Evolutionary conservation across 371 early-diverging fungal species (phyloP).

Genomic region (Mortierella sp.): DNA sequence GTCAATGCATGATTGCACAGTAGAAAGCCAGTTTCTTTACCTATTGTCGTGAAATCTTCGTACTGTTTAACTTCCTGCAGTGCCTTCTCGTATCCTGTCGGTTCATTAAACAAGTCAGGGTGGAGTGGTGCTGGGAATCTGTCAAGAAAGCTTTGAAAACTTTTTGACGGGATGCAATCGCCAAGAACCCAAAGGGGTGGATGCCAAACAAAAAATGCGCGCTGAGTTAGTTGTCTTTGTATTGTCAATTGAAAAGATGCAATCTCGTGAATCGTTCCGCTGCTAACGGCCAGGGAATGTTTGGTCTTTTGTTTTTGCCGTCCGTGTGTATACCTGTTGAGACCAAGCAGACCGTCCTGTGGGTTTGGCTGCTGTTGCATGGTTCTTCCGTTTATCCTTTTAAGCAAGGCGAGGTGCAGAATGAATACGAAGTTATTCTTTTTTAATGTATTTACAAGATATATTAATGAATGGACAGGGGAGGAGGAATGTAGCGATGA

Average conservation of each 20-base stretch:
- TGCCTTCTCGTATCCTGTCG: slow-evolving; percentile 64
- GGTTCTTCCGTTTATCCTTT: not conserved
- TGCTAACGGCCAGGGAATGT: no score
- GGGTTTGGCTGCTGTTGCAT: slow-evolving; percentile 13
- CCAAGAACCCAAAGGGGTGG: no score
- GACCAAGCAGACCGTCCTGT: slow-evolving; percentile 46
- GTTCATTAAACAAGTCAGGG: slow-evolving; percentile 50
- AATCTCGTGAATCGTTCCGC: no score
- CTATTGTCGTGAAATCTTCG: slow-evolving; percentile 89
- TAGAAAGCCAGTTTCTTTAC: slow-evolving; percentile 50
- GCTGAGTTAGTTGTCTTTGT: no score
- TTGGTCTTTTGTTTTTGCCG: no score
- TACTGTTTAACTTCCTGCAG: slow-evolving; percentile 75
- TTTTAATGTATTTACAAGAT: not conserved
- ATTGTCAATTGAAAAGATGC: no score
- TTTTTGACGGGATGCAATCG: not conserved
- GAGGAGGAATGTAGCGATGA: not conserved
- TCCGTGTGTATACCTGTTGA: slow-evolving; percentile 22
- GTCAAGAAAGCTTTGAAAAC: slow-evolving; percentile 53
- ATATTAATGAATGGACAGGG: not conserved
- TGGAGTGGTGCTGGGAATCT: slow-evolving; percentile 49
- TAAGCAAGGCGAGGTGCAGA: not conserved
- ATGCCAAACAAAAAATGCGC: no score
- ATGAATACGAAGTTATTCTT: not conserved
- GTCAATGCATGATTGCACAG: slow-evolving; percentile 1